phyloP scores from a whole-genome alignment of 805 yeast species.

The Lipomyces lipofer region DNA sequence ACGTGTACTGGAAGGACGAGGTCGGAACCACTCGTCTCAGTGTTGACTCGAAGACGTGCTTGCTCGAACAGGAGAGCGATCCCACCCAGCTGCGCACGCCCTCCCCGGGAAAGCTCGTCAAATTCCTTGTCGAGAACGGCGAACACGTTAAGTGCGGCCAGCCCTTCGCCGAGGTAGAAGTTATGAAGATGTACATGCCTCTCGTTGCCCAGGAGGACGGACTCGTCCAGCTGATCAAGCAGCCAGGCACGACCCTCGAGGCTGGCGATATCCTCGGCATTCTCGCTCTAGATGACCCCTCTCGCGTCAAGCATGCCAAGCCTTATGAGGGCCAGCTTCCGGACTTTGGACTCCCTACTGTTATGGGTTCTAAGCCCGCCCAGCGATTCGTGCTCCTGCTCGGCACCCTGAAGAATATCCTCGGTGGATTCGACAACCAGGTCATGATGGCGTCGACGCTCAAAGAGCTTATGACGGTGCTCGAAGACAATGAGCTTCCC shows the following conservation, averaged over 20 bases:
- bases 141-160: conserved; percentile 91
- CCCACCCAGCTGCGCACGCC: conserved; percentile 99
- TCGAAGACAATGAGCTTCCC: conserved; percentile 82
- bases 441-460: conserved; percentile 86
- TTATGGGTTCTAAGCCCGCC: conserved; percentile 80
- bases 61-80: conserved; percentile 92
- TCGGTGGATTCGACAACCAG: conserved; percentile 93
- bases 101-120: conserved; percentile 96
- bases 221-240: conserved; percentile 85
- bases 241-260: conserved; percentile 94
- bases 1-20: conserved; percentile 97
- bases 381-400: conserved; percentile 65
- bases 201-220: conserved; percentile 92
- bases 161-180: conserved; percentile 97
- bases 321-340: conserved; percentile 95
- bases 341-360: conserved; percentile 76
- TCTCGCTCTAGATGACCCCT: conserved; percentile 91
- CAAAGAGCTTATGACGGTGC: conserved; percentile 65
- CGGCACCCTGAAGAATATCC: conserved; percentile 69
- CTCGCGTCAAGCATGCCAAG: conserved; percentile 93
- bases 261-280: conserved; percentile 98
- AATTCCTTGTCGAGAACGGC: conserved; percentile 90
- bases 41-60: conserved; percentile 92
- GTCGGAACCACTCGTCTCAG: conserved; percentile 92
- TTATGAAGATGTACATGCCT: conserved; percentile 99